Percentiles rank a stretch among this genome's conserved stretches.
These are phyloP conservation scores for Arachis monticola DNA, from an alignment of 331 rosid genomes.

Conservation along the genomic window DNA sequence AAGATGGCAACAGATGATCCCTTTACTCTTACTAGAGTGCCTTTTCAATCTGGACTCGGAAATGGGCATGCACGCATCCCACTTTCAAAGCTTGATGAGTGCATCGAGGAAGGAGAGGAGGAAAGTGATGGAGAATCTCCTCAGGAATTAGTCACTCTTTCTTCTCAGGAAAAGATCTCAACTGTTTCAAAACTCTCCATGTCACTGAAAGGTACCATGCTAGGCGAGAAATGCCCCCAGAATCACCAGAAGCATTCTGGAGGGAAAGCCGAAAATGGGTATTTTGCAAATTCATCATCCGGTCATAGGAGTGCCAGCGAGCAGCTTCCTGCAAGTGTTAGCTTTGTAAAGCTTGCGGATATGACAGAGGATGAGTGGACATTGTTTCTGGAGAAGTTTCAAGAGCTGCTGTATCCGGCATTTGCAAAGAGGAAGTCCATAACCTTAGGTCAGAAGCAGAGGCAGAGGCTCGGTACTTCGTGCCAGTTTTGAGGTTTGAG, in stretches of 20 bases:
- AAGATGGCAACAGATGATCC: constrained; percentile 55
- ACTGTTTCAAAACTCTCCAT: constrained; percentile 58
- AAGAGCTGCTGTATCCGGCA: constrained; percentile 77
- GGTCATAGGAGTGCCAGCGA: constrained; percentile 93
- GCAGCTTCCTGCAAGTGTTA: constrained; percentile 88
- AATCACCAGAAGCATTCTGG: constrained; percentile 51
- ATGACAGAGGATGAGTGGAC: constrained; percentile 83
- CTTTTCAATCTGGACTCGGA: constrained; percentile 57
- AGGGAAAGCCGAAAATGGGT: constrained; percentile 60
- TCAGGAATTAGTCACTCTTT: constrained; percentile 37
- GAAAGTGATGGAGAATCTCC: constrained; percentile 61
- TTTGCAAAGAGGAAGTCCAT: constrained; percentile 68
- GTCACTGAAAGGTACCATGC: constrained; percentile 63
- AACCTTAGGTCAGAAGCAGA: constrained; percentile 81
- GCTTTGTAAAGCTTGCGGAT: constrained; percentile 84
- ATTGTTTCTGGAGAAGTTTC: constrained; percentile 76
- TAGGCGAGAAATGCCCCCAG: constrained; percentile 61
- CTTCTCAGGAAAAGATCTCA: constrained; percentile 44
- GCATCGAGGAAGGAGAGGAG: constrained; percentile 79
- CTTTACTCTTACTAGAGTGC: constrained; percentile 43
- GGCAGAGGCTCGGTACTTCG: constrained; percentile 97
- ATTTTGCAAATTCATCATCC: constrained; percentile 60
- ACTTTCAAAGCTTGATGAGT: constrained; percentile 84
- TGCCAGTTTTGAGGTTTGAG: constrained; percentile 95
- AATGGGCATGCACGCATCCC: constrained; percentile 53